These are phyloP conservation scores for Pseudozyma sp. DNA, from an alignment of 1,284 basidiomycete genomes.

Conservation along the genomic window DNA sequence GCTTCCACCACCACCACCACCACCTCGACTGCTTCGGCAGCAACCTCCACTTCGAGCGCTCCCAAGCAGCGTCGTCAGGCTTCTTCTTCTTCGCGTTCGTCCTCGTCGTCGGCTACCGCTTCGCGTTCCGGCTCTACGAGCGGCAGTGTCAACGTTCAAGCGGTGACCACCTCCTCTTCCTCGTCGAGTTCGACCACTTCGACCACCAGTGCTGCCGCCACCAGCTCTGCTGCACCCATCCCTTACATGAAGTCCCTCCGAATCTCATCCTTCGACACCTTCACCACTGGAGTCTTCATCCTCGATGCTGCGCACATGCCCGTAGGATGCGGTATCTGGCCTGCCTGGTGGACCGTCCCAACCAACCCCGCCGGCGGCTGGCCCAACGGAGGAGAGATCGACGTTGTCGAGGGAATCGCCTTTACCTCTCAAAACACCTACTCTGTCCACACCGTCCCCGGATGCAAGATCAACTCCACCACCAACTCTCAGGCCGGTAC, in stretches of 20 bases:
- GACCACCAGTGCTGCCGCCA: conserved; percentile 15
- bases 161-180: conserved; percentile 1
- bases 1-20: conserved; percentile 8
- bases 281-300: conserved; percentile 55
- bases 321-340: conserved; percentile 60
- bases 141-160: too few relatives aligned
- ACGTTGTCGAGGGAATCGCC: conserved; percentile 60
- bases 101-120: neutral
- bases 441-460: conserved; percentile 49
- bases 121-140: neutral
- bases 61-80: conserved; percentile 14
- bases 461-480: conserved; percentile 44
- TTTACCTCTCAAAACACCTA: conserved; percentile 52
- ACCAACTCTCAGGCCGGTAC: conserved; percentile 34
- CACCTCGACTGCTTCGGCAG: conserved; percentile 5
- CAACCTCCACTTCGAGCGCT: conserved; percentile 12
- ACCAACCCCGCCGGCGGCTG: conserved; percentile 46
- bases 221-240: conserved; percentile 21
- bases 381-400: conserved; percentile 62
- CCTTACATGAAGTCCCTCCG: conserved; percentile 51
- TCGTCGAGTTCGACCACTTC: conserved; percentile 9
- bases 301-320: conserved; percentile 51
- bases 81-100: conserved; percentile 12
- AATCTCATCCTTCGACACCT: conserved; percentile 46
- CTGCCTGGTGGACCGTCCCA: conserved; percentile 60